These are phyloP conservation scores for Flaveria bidentis DNA, from an alignment of 129 eudicot genomes.

Conservation along the genomic window DNA sequence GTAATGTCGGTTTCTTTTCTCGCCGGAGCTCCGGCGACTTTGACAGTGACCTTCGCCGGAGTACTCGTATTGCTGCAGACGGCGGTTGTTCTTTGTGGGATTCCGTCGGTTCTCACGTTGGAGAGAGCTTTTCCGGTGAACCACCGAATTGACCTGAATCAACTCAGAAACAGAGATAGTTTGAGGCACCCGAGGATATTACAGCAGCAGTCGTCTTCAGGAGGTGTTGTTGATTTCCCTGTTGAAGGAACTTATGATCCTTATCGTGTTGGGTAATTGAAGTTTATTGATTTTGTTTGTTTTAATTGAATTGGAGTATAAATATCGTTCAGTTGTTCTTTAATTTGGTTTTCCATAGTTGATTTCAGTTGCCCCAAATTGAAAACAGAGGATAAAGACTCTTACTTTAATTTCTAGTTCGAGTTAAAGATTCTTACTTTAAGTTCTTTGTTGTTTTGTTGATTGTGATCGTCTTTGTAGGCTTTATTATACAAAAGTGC, in stretches of 20 bases:
- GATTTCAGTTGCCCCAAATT: background rate
- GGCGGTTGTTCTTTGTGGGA: constrained; percentile 42
- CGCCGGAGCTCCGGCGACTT: constrained; percentile 30
- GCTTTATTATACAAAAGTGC: constrained; percentile 8
- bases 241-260: constrained; percentile 89
- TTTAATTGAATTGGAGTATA: background rate
- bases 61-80: constrained; percentile 25
- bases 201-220: constrained; percentile 43
- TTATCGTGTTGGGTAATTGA: constrained; percentile 74
- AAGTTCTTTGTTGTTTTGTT: background rate
- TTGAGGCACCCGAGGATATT: constrained; percentile 73
- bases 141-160: constrained; percentile 63
- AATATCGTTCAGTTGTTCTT: too few relatives aligned
- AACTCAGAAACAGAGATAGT: constrained; percentile 64
- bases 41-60: constrained; percentile 30
- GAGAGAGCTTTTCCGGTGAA: constrained; percentile 83
- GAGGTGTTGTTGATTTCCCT: constrained; percentile 66
- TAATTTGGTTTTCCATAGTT: background rate
- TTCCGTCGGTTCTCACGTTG: constrained; percentile 53
- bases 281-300: constrained; percentile 7
- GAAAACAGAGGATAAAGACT: too few relatives aligned
- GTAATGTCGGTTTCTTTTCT: constrained; percentile 43
- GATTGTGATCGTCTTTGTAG: background rate
- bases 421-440: too few relatives aligned
- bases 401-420: too few relatives aligned